Percentiles rank a stretch among this genome's conserved stretches.
Conservation (phyloP, 2,329 filamentous ascomycete genomes). For the Mycosphaerella arachidis region DNA sequence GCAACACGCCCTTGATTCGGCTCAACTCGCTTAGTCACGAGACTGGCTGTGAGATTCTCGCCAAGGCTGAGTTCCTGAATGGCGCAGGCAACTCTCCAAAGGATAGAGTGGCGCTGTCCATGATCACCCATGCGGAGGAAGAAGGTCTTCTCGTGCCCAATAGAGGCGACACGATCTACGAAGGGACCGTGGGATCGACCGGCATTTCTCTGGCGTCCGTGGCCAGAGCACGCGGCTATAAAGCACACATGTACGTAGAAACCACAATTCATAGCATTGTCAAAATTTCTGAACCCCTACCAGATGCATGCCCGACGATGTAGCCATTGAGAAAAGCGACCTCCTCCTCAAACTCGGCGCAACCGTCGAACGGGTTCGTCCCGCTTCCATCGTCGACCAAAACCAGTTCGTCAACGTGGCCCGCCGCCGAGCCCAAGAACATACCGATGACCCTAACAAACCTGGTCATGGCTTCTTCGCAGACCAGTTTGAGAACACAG, state of each 20-base stretch:
- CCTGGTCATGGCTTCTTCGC: constrained; percentile 83
- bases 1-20: constrained; percentile 82
- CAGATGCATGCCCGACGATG: constrained; percentile 89
- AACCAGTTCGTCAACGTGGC: constrained; percentile 94
- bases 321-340: constrained; percentile 81
- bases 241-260: constrained; percentile 69
- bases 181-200: constrained; percentile 93
- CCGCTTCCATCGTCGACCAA: constrained; percentile 88
- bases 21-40: constrained; percentile 81
- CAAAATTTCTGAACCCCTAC: constrained; percentile 12
- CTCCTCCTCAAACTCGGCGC: constrained; percentile 86
- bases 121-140: constrained; percentile 78
- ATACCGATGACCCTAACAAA: constrained; percentile 56
- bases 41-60: constrained; percentile 84
- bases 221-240: constrained; percentile 81
- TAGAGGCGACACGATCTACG: constrained; percentile 90
- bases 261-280: not conserved
- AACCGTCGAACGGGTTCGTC: constrained; percentile 82
- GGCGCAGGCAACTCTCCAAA: constrained; percentile 92
- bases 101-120: constrained; percentile 85
- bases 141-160: constrained; percentile 69
- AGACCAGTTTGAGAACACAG: constrained; percentile 88
- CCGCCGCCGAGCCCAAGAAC: constrained; percentile 67
- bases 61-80: constrained; percentile 94
- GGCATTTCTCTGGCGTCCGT: constrained; percentile 91